Conservation (phyloP, 2,329 filamentous ascomycete genomes). For the Aureobasidium zeae region DNA sequence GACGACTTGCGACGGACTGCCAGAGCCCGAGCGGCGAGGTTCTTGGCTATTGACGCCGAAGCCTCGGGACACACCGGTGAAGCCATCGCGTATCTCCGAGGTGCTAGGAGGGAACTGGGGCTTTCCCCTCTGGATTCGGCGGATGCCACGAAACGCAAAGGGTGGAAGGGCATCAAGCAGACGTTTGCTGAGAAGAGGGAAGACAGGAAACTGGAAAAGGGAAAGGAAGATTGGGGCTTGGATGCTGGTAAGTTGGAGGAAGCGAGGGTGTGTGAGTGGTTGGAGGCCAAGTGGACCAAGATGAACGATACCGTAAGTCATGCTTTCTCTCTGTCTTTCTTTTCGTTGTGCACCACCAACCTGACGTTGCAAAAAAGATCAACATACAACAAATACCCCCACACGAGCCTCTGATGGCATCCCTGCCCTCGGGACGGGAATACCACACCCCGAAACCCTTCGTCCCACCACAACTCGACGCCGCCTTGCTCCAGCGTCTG, state of each 20-base stretch:
- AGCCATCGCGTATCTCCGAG: constrained; percentile 77
- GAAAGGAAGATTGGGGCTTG: constrained; percentile 57
- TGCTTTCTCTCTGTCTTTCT: no score
- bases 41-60: constrained; percentile 85
- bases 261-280: constrained; percentile 71
- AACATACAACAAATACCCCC: constrained; percentile 71
- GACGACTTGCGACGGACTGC: constrained; percentile 66
- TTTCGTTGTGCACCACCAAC: no score
- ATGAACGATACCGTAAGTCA: constrained; percentile 79
- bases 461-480: constrained; percentile 54
- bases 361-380: constrained; percentile 44
- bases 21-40: constrained; percentile 76
- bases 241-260: constrained; percentile 84
- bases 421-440: constrained; percentile 80
- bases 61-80: constrained; percentile 69
- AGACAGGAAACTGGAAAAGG: constrained; percentile 68
- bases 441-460: constrained; percentile 67
- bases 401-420: constrained; percentile 59
- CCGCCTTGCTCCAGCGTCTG: constrained; percentile 51
- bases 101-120: constrained; percentile 66
- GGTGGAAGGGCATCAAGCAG: constrained; percentile 58
- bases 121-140: constrained; percentile 39
- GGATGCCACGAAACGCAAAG: constrained; percentile 40
- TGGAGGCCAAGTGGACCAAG: constrained; percentile 81
- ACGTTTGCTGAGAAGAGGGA: constrained; percentile 69